Base-by-base conservation (phyloP, 768 basidiomycete genomes). In the Kwoniella heveanensis region DNA sequence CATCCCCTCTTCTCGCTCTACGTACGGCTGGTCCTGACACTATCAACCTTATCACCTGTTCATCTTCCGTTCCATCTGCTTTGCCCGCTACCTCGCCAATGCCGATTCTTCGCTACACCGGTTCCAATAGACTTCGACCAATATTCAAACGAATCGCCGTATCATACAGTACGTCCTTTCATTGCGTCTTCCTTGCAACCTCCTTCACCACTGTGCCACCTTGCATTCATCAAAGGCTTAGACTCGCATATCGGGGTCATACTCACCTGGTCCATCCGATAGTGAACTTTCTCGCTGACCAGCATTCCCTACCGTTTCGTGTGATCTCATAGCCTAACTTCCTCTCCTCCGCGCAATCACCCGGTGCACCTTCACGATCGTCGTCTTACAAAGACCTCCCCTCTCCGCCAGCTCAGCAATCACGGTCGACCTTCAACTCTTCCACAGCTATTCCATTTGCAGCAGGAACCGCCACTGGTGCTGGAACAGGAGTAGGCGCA, bases 341-440 rank as follows among this genome's bases (percentile, higher is more conserved):
- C 6, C 46, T 57, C 17, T 17, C 13, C 13, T 10, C 26, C 24
- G 21, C 24, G 25, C 29, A 29, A 13, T 26, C 21, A 10, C 57
- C 29, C 21, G 19, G 19, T 17, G 30, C 47, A 3, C 50, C n/a
- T n/a, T 60, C 58, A 2, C 32, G 29, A 22, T 37, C 50, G 17
- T 50, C 56, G 19, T 29, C 25, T 10, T 60, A 51, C 24, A 51
- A 52, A 52, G 58, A 60, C 24, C 49, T 60, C 10, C 58, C 58
- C n/a, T 60, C 58, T 9, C 58, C 60, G n/a, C 52, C 60, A 5
- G 26, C 26, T 30, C 52, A 49, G 29, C 24, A 53, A 54, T 60
- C 59, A 8, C 21, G 36, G 2, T 54, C 59, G 2, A 29, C 51
- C 17, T 29, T 46, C 26, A 29, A 13, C n/a, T 12, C 50, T 0